phyloP scores from a whole-genome alignment of 352 stramenopile genomes.

The Pythium insidiosum region DNA sequence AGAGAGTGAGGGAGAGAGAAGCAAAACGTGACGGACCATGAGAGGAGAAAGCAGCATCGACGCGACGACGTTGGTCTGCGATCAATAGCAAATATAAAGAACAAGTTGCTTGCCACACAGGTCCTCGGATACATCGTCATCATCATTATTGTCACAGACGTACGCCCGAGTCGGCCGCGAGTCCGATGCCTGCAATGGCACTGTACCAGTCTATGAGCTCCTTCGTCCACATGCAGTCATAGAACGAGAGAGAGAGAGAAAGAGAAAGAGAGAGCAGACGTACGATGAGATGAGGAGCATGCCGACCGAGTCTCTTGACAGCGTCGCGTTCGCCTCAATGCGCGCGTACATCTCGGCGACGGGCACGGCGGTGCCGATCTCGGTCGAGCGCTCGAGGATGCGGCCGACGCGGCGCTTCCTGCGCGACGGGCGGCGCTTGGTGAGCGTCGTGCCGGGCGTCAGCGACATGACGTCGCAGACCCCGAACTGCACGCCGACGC shows the following conservation, averaged over 20 bases:
- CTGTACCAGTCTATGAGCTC: conserved; percentile 21
- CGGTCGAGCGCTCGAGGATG: conserved; percentile 70
- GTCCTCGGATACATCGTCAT: not conserved
- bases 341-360: conserved; percentile 85
- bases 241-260: too few relatives aligned
- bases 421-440: conserved; percentile 33
- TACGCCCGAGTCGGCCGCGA: conserved; percentile 70
- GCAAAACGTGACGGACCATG: conserved; percentile 39
- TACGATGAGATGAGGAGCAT: conserved; percentile 87
- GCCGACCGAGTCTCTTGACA: conserved; percentile 73
- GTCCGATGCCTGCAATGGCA: conserved; percentile 69
- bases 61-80: conserved; percentile 75
- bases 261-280: conserved; percentile 5
- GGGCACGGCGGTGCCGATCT: conserved; percentile 72
- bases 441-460: conserved; percentile 75
- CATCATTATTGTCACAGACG: not conserved
- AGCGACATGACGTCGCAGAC: conserved; percentile 87
- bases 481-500: conserved; percentile 77
- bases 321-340: conserved; percentile 75
- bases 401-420: conserved; percentile 56
- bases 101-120: not conserved
- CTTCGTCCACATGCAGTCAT: too few relatives aligned
- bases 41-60: conserved; percentile 84
- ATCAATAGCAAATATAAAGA: conserved; percentile 1
- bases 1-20: not conserved